Conservation (phyloP, 345 rosid genomes). For the Punica granatum region DNA sequence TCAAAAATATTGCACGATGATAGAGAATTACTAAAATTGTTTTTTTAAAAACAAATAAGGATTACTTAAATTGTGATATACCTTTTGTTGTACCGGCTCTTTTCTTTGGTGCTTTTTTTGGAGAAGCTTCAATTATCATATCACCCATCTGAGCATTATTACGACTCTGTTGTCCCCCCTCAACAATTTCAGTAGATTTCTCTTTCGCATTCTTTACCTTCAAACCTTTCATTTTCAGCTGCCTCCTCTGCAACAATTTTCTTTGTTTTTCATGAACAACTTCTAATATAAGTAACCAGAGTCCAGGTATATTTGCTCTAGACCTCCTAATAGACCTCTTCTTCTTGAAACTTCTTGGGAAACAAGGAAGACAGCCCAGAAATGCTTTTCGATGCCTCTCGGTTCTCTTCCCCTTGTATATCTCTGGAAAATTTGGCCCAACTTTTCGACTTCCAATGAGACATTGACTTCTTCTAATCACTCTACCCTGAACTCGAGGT, state of each 20-base stretch:
- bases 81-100: background rate
- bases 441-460: background rate
- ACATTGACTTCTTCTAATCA: background rate
- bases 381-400: background rate
- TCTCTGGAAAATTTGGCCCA: background rate
- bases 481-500: too few relatives aligned
- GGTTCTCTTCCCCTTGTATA: background rate
- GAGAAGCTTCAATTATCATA: background rate
- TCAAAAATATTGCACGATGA: too few relatives aligned
- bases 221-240: background rate
- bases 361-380: background rate
- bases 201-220: background rate
- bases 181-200: background rate
- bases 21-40: too few relatives aligned
- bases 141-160: background rate
- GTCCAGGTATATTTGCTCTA: background rate
- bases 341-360: constrained; percentile 8
- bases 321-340: constrained; percentile 18
- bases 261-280: background rate
- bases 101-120: too few relatives aligned
- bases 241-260: background rate
- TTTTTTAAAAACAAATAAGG: too few relatives aligned
- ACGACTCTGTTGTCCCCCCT: too few relatives aligned
- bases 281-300: constrained; percentile 1
- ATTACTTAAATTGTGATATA: background rate